These are phyloP conservation scores for Xylaria curta DNA, from an alignment of 495 filamentous ascomycete genomes.

Conservation along the genomic window DNA sequence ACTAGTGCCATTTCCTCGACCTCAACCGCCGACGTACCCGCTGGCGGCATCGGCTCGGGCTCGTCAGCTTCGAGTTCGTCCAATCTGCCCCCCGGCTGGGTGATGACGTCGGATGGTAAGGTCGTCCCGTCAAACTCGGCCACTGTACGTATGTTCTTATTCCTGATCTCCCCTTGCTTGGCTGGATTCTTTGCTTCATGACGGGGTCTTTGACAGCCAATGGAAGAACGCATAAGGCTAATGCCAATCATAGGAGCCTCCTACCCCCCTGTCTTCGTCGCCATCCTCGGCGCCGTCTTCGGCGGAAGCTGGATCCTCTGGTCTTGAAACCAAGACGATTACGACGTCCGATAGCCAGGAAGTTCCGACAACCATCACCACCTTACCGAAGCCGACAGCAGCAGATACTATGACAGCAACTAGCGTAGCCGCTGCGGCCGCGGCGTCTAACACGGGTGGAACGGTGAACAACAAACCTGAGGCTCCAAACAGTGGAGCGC, in stretches of 20 bases:
- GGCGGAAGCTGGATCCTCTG: constrained; percentile 33
- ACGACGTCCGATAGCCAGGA: constrained; percentile 13
- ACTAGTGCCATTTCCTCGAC: constrained; percentile 48
- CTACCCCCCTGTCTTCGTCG: constrained; percentile 22
- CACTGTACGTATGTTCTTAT: constrained; percentile 51
- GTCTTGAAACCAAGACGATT: constrained; percentile 30
- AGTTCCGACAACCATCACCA: constrained; percentile 17
- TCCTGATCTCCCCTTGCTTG: neutral
- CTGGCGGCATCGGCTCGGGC: constrained; percentile 65
- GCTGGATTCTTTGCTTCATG: constrained; percentile 10
- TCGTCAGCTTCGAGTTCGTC: constrained; percentile 41
- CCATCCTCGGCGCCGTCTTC: constrained; percentile 31
- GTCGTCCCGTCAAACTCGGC: constrained; percentile 63
- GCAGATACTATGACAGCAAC: neutral
- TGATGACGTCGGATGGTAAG: constrained; percentile 73
- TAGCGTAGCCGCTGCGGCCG: neutral
- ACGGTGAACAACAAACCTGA: constrained; percentile 6
- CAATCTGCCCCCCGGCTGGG: constrained; percentile 65
- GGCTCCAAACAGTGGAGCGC: constrained; percentile 21
- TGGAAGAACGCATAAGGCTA: constrained; percentile 10
- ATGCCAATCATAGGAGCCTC: constrained; percentile 28
- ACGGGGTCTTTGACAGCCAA: constrained; percentile 14
- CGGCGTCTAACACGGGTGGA: neutral
- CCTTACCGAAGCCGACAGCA: constrained; percentile 12
- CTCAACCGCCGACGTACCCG: constrained; percentile 54